Base-by-base conservation (phyloP, 1,284 basidiomycete species). In the Dichomitus squalens region DNA sequence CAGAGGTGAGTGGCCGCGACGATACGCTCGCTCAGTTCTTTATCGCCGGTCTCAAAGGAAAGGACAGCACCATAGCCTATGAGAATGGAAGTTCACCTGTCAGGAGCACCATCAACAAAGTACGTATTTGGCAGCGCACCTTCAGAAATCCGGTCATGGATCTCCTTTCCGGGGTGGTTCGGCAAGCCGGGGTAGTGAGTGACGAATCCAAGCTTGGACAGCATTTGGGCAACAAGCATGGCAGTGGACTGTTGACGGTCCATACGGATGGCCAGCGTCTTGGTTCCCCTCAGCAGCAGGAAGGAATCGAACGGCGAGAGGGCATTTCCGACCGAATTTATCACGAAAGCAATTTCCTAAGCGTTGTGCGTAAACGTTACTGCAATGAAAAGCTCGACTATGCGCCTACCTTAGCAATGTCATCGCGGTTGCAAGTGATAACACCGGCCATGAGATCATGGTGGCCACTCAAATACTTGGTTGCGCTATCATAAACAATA, bases 371-470 rank as follows among this genome's bases (percentile, higher is more conserved):
- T 50, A 59, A 63, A 7, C 47, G 27, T n/a, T 4, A 34, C 23
- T 20, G 4, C 16, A 23, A 4, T 35, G 35, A 27, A 14, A 18
- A 33, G 33, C 23, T 16, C 8, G 31, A 16, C 35, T 5, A 18
- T 16, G 14, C 3, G 34, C 61, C 31, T 29, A 92, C 92, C 82
- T 95, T 91, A 60, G 90, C 91, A 46, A 98, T 71, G 66, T 98
- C 94, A 59, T 97, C 94, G 49, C 91, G 80, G 75, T 96, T 93
- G 76, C 95, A 98, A 29, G 90, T 91, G 62, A 97, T 91, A 52
- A 94, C 86, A 61, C 95, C 95, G 0, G 97, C 97, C 97, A 99
- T 99, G 61, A 99, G 85, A 73, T 99, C 97, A 76, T 99, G 97
- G 73, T 99, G 97, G 4, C 97, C 97, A 52, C 91, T 93, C 50